Conservation (phyloP, 2,329 filamentous ascomycete genomes). For the Geosmithia putterillii region DNA sequence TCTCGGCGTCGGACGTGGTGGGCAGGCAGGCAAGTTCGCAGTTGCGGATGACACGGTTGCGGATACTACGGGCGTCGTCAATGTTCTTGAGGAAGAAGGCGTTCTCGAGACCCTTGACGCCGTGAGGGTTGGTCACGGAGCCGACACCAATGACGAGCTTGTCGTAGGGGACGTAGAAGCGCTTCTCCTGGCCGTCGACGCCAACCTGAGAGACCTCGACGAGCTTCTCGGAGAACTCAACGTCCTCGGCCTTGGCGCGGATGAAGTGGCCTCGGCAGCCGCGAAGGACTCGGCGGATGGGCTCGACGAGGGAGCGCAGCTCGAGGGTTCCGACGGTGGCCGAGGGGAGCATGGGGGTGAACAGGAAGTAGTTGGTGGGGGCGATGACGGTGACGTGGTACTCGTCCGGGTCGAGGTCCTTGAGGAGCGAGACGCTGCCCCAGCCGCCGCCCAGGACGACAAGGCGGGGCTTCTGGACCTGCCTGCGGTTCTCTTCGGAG, state of each 20-base stretch:
- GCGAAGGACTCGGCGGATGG: constrained; percentile 72
- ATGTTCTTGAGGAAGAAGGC: constrained; percentile 95
- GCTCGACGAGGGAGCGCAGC: constrained; percentile 82
- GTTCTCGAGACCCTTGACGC: constrained; percentile 86
- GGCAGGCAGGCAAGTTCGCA: constrained; percentile 87
- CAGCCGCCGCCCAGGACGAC: constrained; percentile 91
- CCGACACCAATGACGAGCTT: constrained; percentile 90
- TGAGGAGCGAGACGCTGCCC: constrained; percentile 86
- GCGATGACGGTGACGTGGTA: constrained; percentile 95
- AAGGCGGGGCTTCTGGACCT: constrained; percentile 81
- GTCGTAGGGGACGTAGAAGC: constrained; percentile 94
- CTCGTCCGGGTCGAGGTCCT: constrained; percentile 78
- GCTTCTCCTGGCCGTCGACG: constrained; percentile 55
- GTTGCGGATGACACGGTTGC: constrained; percentile 80
- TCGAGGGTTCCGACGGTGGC: constrained; percentile 94
- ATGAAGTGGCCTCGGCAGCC: constrained; percentile 80
- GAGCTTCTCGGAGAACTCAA: constrained; percentile 84
- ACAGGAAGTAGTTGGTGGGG: constrained; percentile 92
- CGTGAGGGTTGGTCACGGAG: constrained; percentile 86
- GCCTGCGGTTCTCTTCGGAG: constrained; percentile 50
- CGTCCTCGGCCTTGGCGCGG: constrained; percentile 73
- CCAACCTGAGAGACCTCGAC: constrained; percentile 74
- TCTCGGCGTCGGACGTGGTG: constrained; percentile 79
- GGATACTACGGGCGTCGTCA: constrained; percentile 78
- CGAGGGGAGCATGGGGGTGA: constrained; percentile 95